Base-by-base conservation (phyloP, 495 filamentous ascomycete genomes). In the Articulospora tetracladia region DNA sequence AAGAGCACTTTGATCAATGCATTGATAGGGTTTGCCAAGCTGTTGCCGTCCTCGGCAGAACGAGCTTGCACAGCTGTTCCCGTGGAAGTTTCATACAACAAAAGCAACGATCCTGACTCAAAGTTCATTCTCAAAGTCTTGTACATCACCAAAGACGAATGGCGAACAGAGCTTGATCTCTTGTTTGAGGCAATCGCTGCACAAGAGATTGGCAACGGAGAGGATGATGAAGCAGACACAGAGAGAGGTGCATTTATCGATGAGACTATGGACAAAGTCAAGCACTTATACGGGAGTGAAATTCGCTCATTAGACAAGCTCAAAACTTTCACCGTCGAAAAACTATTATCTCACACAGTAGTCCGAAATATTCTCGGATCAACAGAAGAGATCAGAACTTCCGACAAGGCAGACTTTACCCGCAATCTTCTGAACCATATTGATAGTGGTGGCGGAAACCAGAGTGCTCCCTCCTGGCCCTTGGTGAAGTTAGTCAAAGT, bases 21-120 rank as follows among this genome's bases (percentile, higher is more conserved):
- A 1, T 66, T 82, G 41, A 67, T 77, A 25, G 76, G 79, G 19
- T 72, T 77, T 23, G 64, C 65, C 17, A 48, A 65, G 20, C 28
- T 72, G 12, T 13, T 65, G 1, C 63, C 63, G 39, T 25, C 44
- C 1, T 41, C 44, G 11, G 41, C 20, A n/a, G 54, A 76, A 64
- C 47, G 83, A 58, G 86, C 84, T 10, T 88, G 84, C 73, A 90
- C 87, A 2, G 86, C 86, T 0, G 82, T 83, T n/a, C 77, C 81
- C 0, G 87, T 81, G 0, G 86, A 89, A 62, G 79, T 90, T 12
- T 83, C 83, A 0, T 89, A 79, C 66, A 88, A 86, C 50, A 7
- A 65, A 52, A 71, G 65, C 22, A 48, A 79, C 24, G 75, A 83
- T 19, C 67, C 73, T 1, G 63, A 64, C 0, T 61, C 70, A 26